Conservation (phyloP, 1,284 basidiomycete genomes). For the Lignosus rhinocerotis region DNA sequence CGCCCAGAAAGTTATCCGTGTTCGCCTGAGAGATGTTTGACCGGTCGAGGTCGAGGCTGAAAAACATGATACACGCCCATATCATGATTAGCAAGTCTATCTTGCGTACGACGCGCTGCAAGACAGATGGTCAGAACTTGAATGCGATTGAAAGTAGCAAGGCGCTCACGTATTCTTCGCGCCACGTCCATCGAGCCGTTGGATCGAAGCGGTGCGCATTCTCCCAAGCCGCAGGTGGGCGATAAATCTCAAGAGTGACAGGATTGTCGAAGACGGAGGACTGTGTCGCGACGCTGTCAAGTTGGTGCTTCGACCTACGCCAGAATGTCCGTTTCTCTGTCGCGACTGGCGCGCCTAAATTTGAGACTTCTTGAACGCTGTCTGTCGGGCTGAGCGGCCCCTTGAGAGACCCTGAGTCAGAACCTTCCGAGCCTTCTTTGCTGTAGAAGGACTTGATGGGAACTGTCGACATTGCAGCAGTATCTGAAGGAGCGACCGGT, state of each 20-base stretch:
- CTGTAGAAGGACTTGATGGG: constrained; percentile 15
- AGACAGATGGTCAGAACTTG: neutral
- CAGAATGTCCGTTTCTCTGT: constrained; percentile 26
- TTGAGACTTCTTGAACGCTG: constrained; percentile 26
- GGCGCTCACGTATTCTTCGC: constrained; percentile 56
- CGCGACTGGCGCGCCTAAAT: constrained; percentile 29
- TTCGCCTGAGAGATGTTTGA: constrained; percentile 64
- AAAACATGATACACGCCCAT: constrained; percentile 69
- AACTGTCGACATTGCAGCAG: constrained; percentile 27
- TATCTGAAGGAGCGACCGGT: constrained; percentile 9
- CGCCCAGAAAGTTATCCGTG: constrained; percentile 65
- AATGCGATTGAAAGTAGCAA: neutral
- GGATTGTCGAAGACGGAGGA: constrained; percentile 49
- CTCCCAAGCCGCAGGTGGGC: constrained; percentile 60
- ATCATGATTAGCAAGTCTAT: constrained; percentile 65
- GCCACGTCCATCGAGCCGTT: constrained; percentile 65
- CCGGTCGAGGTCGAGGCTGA: constrained; percentile 54
- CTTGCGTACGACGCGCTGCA: constrained; percentile 54
- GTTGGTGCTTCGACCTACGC: constrained; percentile 27
- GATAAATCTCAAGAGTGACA: constrained; percentile 49
- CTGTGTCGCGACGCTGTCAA: constrained; percentile 36
- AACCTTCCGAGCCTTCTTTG: constrained; percentile 8
- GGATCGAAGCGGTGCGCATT: constrained; percentile 68
- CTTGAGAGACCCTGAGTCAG: constrained; percentile 21
- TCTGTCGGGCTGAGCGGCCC: constrained; percentile 21